These are phyloP conservation scores for Quercus rubra DNA, from an alignment of 306 rosid genomes.

Conservation along the genomic window DNA sequence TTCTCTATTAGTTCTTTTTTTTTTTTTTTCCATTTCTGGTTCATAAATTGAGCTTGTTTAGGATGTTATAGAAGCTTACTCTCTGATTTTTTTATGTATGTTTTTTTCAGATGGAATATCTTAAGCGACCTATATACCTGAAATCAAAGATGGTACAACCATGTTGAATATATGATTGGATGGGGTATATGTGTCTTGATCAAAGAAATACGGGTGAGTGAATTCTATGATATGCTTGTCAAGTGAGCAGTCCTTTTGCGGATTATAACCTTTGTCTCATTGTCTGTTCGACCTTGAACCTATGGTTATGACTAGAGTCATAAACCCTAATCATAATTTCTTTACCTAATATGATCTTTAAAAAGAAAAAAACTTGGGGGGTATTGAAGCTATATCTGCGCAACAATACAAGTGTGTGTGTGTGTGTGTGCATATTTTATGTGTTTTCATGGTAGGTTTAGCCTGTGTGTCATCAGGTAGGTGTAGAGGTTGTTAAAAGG, in stretches of 20 bases:
- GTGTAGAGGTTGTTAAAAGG: background rate
- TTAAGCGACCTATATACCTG: background rate
- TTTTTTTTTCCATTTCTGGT: too few relatives aligned
- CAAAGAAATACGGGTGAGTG: conserved; percentile 24
- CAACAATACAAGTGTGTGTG: background rate
- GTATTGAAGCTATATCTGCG: background rate
- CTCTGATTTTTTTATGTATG: background rate
- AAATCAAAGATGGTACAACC: background rate
- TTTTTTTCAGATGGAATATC: background rate
- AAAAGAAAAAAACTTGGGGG: background rate
- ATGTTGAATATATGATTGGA: background rate
- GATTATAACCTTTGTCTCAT: conserved; percentile 26
- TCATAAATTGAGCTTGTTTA: background rate
- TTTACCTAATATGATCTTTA: background rate
- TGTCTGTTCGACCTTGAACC: conserved; percentile 41
- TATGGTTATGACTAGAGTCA: background rate
- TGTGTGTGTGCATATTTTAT: background rate
- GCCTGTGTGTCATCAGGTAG: background rate
- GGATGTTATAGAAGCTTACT: background rate
- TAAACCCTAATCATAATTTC: background rate
- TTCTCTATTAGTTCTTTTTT: background rate
- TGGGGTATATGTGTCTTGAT: background rate
- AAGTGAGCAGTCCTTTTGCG: conserved; percentile 29
- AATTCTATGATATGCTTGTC: conserved; percentile 31
- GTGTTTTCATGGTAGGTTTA: background rate